Evolutionary conservation across 345 rosid genomes (phyloP).

Genomic region (Stellera chamaejasme): DNA sequence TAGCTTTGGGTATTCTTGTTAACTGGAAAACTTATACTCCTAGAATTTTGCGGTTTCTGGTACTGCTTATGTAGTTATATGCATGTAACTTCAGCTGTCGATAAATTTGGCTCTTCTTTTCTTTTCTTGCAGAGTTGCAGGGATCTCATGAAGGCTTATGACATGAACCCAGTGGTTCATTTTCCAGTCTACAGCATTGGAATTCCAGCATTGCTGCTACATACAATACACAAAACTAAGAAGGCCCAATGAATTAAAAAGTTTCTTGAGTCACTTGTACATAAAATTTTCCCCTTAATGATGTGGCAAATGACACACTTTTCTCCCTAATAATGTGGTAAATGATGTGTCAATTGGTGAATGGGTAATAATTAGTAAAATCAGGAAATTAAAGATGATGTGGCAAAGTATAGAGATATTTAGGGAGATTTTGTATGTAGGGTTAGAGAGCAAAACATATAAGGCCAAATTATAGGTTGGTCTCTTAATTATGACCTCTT

Average conservation of each 20-base stretch:
- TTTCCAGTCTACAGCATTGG: slow-evolving; percentile 65
- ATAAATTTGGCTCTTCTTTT: neutral
- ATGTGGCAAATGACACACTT: no score
- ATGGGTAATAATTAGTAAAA: no score
- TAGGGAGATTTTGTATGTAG: no score
- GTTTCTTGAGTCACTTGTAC: no score
- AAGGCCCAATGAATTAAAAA: slow-evolving; percentile 23
- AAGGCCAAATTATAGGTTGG: no score
- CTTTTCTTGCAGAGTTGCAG: slow-evolving; percentile 54
- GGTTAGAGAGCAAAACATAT: no score
- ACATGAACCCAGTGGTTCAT: slow-evolving; percentile 73
- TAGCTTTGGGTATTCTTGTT: neutral
- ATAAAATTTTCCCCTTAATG: no score
- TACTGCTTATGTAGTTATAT: neutral
- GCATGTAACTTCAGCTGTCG: neutral
- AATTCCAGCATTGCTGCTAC: slow-evolving; percentile 53
- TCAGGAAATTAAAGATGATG: no score
- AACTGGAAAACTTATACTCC: neutral
- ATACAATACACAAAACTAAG: slow-evolving; percentile 40
- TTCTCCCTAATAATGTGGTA: no score
- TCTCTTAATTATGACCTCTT: no score
- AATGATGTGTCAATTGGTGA: no score
- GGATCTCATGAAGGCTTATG: slow-evolving; percentile 65
- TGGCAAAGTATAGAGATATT: no score
- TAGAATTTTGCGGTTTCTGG: neutral